These are phyloP conservation scores for Apiotrichum siamense DNA, from an alignment of 1,284 basidiomycete genomes.

Conservation along the genomic window DNA sequence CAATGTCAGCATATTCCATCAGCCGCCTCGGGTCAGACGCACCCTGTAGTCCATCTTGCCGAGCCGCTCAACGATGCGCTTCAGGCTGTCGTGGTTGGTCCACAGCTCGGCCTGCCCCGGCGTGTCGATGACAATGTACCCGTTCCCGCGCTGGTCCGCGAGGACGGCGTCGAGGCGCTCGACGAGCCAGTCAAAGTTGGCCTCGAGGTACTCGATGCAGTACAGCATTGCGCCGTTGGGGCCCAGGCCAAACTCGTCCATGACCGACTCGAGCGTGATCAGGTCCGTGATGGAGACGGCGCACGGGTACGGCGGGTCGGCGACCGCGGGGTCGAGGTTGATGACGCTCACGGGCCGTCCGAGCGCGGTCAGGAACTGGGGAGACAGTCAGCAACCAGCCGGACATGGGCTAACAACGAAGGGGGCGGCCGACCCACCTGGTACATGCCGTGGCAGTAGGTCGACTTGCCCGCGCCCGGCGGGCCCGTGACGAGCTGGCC, in stretches of 20 bases:
- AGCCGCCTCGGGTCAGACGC: constrained; percentile 46
- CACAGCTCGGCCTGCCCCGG: constrained; percentile 97
- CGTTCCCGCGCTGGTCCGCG: constrained; percentile 36
- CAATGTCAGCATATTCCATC: not conserved
- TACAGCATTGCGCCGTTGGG: constrained; percentile 97
- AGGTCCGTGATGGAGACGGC: constrained; percentile 78
- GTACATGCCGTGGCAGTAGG: constrained; percentile 87
- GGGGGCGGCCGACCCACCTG: constrained; percentile 58
- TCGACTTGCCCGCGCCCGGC: constrained; percentile 89
- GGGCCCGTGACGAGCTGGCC: constrained; percentile 72
- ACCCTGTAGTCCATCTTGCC: constrained; percentile 78
- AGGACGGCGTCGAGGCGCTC: constrained; percentile 58
- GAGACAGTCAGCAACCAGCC: not conserved
- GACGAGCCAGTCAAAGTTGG: constrained; percentile 92
- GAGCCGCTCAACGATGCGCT: constrained; percentile 66
- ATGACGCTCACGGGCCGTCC: constrained; percentile 79
- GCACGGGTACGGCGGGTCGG: constrained; percentile 83
- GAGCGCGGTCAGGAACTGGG: constrained; percentile 76
- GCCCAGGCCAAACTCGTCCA: constrained; percentile 78
- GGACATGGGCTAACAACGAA: not conserved
- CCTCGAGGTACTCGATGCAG: constrained; percentile 95
- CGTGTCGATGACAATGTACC: constrained; percentile 88
- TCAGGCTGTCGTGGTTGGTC: constrained; percentile 88
- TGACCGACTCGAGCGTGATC: constrained; percentile 81
- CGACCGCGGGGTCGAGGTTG: constrained; percentile 92